Evolutionary conservation across 1,284 basidiomycete genomes (phyloP).

Genomic region (Kalmanozyma brasiliensis): DNA sequence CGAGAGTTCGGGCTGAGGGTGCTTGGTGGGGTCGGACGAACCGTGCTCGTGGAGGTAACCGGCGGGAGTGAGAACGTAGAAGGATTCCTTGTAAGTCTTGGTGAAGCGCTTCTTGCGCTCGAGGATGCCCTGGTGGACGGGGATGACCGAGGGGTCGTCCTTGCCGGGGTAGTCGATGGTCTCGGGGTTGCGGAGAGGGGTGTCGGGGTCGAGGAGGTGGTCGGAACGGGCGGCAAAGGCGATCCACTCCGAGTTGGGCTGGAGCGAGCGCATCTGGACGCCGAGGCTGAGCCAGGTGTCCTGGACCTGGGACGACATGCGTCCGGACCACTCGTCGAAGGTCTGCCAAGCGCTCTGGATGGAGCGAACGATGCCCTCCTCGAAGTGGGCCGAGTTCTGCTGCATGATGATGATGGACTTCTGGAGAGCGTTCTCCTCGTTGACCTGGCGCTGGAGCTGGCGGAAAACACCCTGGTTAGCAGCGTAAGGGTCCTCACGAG

Average conservation of each 20-base stretch:
- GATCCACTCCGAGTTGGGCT: constrained; percentile 95
- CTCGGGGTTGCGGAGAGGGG: constrained; percentile 75
- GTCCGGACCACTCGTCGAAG: constrained; percentile 91
- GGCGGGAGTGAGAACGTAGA: constrained; percentile 92
- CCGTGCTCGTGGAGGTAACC: constrained; percentile 94
- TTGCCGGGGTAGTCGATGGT: constrained; percentile 89
- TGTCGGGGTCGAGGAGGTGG: constrained; percentile 93
- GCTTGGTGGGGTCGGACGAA: constrained; percentile 79
- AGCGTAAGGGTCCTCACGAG: constrained; percentile 84
- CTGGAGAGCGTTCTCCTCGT: constrained; percentile 97
- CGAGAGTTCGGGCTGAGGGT: constrained; percentile 78
- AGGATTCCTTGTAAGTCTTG: constrained; percentile 79
- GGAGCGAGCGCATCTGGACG: constrained; percentile 82
- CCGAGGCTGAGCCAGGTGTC: constrained; percentile 83
- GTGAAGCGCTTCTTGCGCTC: constrained; percentile 98
- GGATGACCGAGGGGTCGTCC: constrained; percentile 86
- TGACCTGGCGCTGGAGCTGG: constrained; percentile 88
- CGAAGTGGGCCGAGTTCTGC: constrained; percentile 94
- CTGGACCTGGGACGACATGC: constrained; percentile 82
- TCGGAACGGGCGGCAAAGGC: constrained; percentile 92
- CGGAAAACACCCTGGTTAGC: constrained; percentile 83
- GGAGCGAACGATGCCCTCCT: constrained; percentile 93
- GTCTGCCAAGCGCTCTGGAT: constrained; percentile 97
- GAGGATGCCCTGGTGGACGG: constrained; percentile 89
- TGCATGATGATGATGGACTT: constrained; percentile 99